Percentiles rank a stretch among this genome's conserved stretches.
Evolutionary conservation across 176 grass and related monocot species (phyloP).

Genomic region (Thinopyrum elongatum): DNA sequence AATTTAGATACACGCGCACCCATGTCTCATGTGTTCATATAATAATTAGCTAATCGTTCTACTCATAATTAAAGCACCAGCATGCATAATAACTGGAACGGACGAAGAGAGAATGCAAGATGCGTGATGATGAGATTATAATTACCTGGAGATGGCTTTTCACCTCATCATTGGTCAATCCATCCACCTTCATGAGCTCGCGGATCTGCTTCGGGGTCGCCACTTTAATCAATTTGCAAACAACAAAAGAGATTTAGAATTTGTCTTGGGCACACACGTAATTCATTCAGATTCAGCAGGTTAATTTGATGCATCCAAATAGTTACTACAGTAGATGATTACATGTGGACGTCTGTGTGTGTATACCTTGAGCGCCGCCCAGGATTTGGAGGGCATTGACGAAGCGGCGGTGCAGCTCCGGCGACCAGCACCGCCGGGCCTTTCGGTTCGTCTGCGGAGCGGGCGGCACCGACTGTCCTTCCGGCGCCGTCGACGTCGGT

Average conservation of each 20-base stretch:
- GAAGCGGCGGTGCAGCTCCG: conserved; percentile 95
- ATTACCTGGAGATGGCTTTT: conserved; percentile 96
- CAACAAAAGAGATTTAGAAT: not conserved
- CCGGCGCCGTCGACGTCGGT: conserved; percentile 20
- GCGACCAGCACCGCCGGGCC: conserved; percentile 95
- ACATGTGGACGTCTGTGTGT: not conserved
- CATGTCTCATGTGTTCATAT: not conserved
- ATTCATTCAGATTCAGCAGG: too few relatives aligned
- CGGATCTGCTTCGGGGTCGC: conserved; percentile 98
- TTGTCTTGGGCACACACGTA: not conserved
- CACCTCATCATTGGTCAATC: conserved; percentile 97
- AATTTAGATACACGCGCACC: not conserved
- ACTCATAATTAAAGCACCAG: not conserved
- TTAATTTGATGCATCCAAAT: not conserved
- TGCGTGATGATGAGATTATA: conserved; percentile 35
- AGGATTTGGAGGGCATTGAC: conserved; percentile 98
- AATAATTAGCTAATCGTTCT: not conserved
- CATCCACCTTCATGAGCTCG: conserved; percentile 92
- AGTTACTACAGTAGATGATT: not conserved
- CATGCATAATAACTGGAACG: not conserved
- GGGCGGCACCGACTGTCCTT: conserved; percentile 30
- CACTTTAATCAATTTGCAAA: conserved; percentile 46
- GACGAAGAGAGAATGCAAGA: not conserved
- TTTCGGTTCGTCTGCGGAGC: conserved; percentile 65
- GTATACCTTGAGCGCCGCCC: conserved; percentile 88